Percentiles rank a stretch among this genome's conserved stretches.
Evolutionary conservation across 2,329 filamentous ascomycete species (phyloP).

Genomic region (Lachnum nothofagi): DNA sequence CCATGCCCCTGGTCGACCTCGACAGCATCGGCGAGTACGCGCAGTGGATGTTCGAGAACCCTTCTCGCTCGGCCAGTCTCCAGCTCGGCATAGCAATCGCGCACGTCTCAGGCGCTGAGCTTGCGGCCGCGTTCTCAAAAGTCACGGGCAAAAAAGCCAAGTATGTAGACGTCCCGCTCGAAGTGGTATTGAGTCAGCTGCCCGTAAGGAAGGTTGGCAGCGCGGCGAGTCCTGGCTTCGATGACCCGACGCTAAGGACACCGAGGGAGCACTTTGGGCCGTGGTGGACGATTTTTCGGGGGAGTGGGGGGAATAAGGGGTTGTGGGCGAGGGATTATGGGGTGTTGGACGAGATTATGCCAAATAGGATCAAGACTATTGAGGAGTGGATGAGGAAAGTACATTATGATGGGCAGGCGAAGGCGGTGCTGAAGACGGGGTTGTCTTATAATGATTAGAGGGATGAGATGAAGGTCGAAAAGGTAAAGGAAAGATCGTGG

Average conservation of each 20-base stretch:
- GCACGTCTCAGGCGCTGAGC: slow-evolving; percentile 14
- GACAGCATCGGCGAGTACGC: slow-evolving; percentile 20
- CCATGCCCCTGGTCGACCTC: slow-evolving; percentile 19
- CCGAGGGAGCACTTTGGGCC: slow-evolving; percentile 12
- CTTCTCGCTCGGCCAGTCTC: slow-evolving; percentile 16
- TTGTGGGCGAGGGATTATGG: slow-evolving; percentile 16
- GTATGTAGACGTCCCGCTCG: slow-evolving; percentile 10
- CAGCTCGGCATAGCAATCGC: slow-evolving; percentile 22
- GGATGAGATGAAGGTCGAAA: not conserved
- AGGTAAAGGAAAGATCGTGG: not conserved
- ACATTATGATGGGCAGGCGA: slow-evolving; percentile 14
- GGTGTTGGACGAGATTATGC: slow-evolving; percentile 22
- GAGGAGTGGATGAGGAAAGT: slow-evolving; percentile 18
- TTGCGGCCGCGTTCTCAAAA: slow-evolving; percentile 9
- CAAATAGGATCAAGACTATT: slow-evolving; percentile 12
- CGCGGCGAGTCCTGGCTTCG: not conserved
- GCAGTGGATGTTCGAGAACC: slow-evolving; percentile 24
- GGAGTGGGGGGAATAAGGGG: slow-evolving; percentile 8
- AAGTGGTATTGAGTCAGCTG: not conserved
- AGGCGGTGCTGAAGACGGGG: slow-evolving; percentile 7
- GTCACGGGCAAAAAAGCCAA: slow-evolving; percentile 12
- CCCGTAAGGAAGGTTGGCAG: slow-evolving; percentile 1
- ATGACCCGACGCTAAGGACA: slow-evolving; percentile 16
- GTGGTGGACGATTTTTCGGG: slow-evolving; percentile 13
- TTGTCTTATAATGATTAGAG: not conserved